Base-by-base conservation (phyloP, 768 basidiomycete species). In the Cystoderma amianthinum region DNA sequence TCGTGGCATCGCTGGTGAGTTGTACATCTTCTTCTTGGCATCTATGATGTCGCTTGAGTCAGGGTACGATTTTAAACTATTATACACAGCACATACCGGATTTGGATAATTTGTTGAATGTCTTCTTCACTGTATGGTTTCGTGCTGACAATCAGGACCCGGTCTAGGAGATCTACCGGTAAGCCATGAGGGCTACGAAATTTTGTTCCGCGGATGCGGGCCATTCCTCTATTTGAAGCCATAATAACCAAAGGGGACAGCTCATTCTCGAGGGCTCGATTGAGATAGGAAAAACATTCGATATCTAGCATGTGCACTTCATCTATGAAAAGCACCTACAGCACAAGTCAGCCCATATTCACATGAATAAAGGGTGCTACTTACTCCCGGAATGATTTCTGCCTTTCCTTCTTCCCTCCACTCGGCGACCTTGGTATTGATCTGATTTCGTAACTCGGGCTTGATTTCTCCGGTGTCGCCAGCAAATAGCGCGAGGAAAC, bases 271-370 rank as follows among this genome's bases (percentile, higher is more conserved):
- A 99, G 71, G 2, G 95, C 95, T 23, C 95, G 81, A 60, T 99
- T 99, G 45, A 99, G 71, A 75, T 94, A 99, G 5, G 94, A 96
- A 71, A 98, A 98, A 58, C 95, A 97, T 60, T 98, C 95, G 47
- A 99, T 97, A 61, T 99, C 95, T 49, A 99, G 82, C 95, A 99
- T 99, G 71, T 98, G 95, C 10, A 97, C 95, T 65, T 97, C 95
- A 63, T 98, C 95, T 52, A 97, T 96, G 70, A 97, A 97, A 10
- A 96, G 71, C n/a, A 96, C 90, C 90, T 94, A 52, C n/a, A 28
- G 32, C 39, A 33, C 35, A n/a, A 41, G 43, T 19, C 12, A 28
- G 13, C 3, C 32, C 9, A 43, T 39, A 18, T 1, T 5, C 11
- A 38, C 20, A 20, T n/a, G 12, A 10, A 39, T 12, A 2, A 20